Percentiles rank a stretch among this genome's conserved stretches.
These are phyloP conservation scores for Ammopiptanthus mongolicus DNA, from an alignment of 306 rosid species.

Conservation along the genomic window DNA sequence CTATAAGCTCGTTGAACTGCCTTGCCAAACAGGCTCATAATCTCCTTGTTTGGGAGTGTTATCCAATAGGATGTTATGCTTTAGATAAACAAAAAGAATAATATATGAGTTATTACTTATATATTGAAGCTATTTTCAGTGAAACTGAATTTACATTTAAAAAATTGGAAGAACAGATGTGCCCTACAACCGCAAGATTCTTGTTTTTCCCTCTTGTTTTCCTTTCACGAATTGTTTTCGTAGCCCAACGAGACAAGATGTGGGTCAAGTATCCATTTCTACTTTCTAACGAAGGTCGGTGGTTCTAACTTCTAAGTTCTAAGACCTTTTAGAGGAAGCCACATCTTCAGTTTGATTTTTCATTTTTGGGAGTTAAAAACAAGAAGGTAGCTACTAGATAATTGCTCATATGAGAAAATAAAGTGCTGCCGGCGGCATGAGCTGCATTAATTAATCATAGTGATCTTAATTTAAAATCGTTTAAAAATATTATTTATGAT, in stretches of 20 bases:
- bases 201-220: background rate
- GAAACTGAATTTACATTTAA: background rate
- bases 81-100: background rate
- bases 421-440: too few relatives aligned
- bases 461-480: background rate
- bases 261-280: background rate
- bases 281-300: background rate
- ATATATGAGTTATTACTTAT: background rate
- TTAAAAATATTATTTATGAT: background rate
- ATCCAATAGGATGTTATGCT: background rate
- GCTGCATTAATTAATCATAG: too few relatives aligned
- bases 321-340: background rate
- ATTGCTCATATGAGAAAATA: too few relatives aligned
- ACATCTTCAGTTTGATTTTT: background rate
- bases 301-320: too few relatives aligned
- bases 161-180: background rate
- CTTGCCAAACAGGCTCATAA: too few relatives aligned
- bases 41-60: too few relatives aligned
- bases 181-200: background rate
- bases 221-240: background rate
- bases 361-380: background rate
- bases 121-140: background rate
- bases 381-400: background rate
- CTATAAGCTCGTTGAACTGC: too few relatives aligned
- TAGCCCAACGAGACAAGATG: background rate